phyloP scores from a whole-genome alignment of 768 basidiomycete genomes.

The Myochromella boudieri region DNA sequence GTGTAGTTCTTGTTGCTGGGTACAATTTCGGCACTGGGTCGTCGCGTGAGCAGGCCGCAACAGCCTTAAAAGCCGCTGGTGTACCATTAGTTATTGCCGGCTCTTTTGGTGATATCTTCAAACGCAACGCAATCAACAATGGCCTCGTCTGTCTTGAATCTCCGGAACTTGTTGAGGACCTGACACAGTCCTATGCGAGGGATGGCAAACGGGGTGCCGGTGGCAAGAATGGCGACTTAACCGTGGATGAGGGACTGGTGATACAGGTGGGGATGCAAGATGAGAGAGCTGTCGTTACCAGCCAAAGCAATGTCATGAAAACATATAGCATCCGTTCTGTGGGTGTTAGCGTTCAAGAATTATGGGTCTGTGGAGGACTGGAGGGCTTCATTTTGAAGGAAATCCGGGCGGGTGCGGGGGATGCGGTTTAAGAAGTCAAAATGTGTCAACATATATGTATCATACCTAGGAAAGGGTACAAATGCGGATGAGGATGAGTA shows the following conservation, averaged over 20 bases:
- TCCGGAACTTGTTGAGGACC: conserved; percentile 83
- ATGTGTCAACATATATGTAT: too few species aligned
- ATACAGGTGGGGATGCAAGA: conserved; percentile 67
- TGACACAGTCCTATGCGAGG: conserved; percentile 74
- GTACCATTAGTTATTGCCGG: conserved; percentile 94
- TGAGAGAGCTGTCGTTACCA: conserved; percentile 62
- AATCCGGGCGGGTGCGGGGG: conserved; percentile 40
- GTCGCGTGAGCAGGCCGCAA: conserved; percentile 97
- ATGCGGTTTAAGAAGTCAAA: too few species aligned
- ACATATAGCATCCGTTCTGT: conserved; percentile 73
- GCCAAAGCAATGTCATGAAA: conserved; percentile 41
- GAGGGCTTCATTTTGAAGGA: conserved; percentile 89
- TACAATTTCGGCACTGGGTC: conserved; percentile 99
- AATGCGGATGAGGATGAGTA: too few species aligned
- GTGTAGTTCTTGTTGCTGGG: conserved; percentile 84
- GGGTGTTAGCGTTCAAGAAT: conserved; percentile 93
- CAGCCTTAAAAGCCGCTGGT: conserved; percentile 92
- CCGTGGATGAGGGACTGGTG: conserved; percentile 69
- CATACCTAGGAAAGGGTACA: too few species aligned
- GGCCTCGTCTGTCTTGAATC: conserved; percentile 93
- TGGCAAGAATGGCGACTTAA: conserved; percentile 79
- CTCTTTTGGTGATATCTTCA: conserved; percentile 99
- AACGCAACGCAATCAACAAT: conserved; percentile 98
- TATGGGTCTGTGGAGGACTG: conserved; percentile 94
- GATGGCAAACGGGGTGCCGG: conserved; percentile 78